Base-by-base conservation (phyloP, 331 rosid genomes). In the Erythrophleum ivorense region DNA sequence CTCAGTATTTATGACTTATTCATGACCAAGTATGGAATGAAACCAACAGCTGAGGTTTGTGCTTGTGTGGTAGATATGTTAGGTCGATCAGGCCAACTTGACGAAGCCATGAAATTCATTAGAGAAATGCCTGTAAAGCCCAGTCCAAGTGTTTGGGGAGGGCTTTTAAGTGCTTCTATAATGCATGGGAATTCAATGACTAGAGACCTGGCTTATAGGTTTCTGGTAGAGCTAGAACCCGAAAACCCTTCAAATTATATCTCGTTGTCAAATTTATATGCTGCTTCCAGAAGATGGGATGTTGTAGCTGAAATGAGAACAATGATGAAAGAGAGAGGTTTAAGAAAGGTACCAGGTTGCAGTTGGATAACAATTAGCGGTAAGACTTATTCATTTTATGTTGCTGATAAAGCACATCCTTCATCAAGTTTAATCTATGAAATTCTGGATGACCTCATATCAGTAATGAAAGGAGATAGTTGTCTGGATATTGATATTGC, bases 1-100 rank as follows among this genome's bases (percentile, higher is more conserved):
- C 91, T 92, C 43, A 33, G 67, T 21, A 84, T 91, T 63, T 94
- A 89, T 73, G 84, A 54, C 86, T 81, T 89, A 11, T 81, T 80
- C 64, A 57, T 84, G 38, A 76, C 81, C 2, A 78, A 68, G 29
- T 77, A 84, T 65, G 79, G 82, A 75, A 83, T 91, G 63, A 77
- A 91, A 88, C 95, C 91, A 66, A 89, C 97, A 0, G 84, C 82
- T 58, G 97, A 92, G 83, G 89, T 91, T 19, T 92, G 91, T 84
- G 91, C 90, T 79, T 86, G 94, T 67, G 87, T 91, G 50, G 97
- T 91, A 34, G 97, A 94, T 81, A 82, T 94, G 92, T 79, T 92
- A 55, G 92, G 92, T 78, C 81, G 88, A 81, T 86, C 91, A 18
- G 97, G 95, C 21, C 78, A 86, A 85, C 94, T 92, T 24, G 82